These are phyloP conservation scores for Leccinellum rugosiceps DNA, from an alignment of 768 basidiomycete genomes.

Conservation along the genomic window DNA sequence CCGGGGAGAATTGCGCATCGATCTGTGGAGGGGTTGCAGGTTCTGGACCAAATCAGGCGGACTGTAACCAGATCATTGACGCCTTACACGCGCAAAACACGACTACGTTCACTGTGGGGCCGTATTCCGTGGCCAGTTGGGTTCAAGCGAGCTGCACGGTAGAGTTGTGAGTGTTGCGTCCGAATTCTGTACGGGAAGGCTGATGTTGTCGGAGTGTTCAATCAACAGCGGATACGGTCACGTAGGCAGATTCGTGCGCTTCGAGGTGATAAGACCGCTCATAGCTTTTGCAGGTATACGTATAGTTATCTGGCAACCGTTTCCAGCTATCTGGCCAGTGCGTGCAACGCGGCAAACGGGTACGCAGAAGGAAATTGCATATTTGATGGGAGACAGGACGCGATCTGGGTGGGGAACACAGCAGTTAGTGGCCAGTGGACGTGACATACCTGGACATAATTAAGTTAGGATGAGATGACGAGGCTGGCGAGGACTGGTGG, in stretches of 20 bases:
- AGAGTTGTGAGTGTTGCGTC: conserved; percentile 1
- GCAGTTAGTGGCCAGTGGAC: not conserved
- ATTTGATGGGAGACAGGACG: conserved; percentile 5
- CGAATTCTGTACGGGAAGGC: not conserved
- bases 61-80: conserved; percentile 4
- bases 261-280: not conserved
- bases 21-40: not conserved
- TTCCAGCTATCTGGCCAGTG: not conserved
- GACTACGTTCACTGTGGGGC: not conserved
- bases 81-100: not conserved
- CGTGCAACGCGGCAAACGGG: not conserved
- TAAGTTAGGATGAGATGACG: not conserved
- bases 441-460: not conserved
- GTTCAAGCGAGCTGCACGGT: conserved; percentile 4
- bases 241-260: not conserved
- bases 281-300: conserved; percentile 4
- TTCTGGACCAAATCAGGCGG: conserved; percentile 5
- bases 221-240: conserved; percentile 5
- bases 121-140: conserved; percentile 2
- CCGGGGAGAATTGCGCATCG: not conserved
- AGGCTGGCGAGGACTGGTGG: not conserved
- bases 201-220: conserved; percentile 1
- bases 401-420: conserved; percentile 2
- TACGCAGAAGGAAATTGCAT: conserved; percentile 1
- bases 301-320: not conserved